phyloP scores from a whole-genome alignment of 1,284 basidiomycete genomes.

The Melampsora occidentalis region DNA sequence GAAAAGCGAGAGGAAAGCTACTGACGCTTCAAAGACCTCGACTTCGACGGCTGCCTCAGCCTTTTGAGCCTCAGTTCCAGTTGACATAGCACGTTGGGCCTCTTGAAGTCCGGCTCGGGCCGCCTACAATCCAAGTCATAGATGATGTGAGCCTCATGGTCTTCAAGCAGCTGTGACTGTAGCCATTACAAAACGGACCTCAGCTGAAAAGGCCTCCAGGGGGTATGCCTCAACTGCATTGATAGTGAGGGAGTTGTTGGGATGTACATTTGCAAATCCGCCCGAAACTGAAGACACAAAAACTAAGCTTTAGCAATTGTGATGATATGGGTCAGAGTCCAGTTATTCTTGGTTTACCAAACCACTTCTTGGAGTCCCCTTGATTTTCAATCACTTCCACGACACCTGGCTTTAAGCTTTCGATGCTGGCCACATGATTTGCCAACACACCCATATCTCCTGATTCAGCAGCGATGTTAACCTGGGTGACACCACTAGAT shows the following conservation, averaged over 20 bases:
- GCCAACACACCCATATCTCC: slow-evolving; percentile 98
- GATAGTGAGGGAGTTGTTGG: slow-evolving; percentile 92
- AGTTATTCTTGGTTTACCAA: slow-evolving; percentile 64
- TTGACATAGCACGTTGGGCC: slow-evolving; percentile 75
- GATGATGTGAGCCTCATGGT: too few species aligned
- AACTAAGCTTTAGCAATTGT: not conserved
- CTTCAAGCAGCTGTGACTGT: not conserved
- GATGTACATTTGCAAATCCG: slow-evolving; percentile 96
- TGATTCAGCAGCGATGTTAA: slow-evolving; percentile 86
- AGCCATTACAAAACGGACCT: slow-evolving; percentile 60
- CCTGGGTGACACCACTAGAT: slow-evolving; percentile 83
- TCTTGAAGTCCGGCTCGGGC: slow-evolving; percentile 85
- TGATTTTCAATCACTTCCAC: slow-evolving; percentile 83
- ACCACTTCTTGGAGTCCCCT: slow-evolving; percentile 84
- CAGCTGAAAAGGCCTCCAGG: slow-evolving; percentile 81
- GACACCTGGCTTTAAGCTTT: slow-evolving; percentile 85
- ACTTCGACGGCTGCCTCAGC: slow-evolving; percentile 56
- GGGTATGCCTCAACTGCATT: slow-evolving; percentile 96
- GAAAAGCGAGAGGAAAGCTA: not conserved
- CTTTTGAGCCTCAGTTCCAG: slow-evolving; percentile 87
- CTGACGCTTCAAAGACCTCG: slow-evolving; percentile 42
- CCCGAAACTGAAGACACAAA: slow-evolving; percentile 70
- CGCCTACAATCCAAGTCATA: slow-evolving; percentile 61
- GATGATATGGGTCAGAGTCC: not conserved
- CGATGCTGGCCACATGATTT: slow-evolving; percentile 91